Percentiles rank a stretch among this genome's conserved stretches.
Conservation (phyloP, 2,329 filamentous ascomycete species). For the Trichoderma atroviride region DNA sequence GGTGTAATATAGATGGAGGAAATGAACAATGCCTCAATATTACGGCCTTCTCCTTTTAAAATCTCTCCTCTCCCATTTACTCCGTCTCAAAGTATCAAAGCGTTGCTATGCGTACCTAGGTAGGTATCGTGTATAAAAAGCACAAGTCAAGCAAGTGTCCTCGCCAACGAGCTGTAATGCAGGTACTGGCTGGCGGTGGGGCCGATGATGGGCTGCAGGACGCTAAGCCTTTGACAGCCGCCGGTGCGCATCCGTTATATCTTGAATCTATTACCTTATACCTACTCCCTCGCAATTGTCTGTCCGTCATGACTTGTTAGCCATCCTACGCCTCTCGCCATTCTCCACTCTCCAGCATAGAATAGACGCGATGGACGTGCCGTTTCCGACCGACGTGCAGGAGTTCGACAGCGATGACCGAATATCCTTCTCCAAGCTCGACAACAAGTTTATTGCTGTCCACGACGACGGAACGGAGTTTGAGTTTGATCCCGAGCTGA, state of each 20-base stretch:
- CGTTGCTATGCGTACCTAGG: too few species aligned
- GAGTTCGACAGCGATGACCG: conserved; percentile 78
- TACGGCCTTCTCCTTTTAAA: neutral
- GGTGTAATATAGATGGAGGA: neutral
- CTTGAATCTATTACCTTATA: conserved; percentile 6
- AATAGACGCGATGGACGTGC: conserved; percentile 36
- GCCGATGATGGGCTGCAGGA: conserved; percentile 11
- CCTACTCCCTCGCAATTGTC: neutral
- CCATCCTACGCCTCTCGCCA: neutral
- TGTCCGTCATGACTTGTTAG: conserved; percentile 8
- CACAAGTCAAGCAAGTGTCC: neutral
- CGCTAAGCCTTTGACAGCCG: conserved; percentile 21
- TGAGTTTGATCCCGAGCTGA: conserved; percentile 72
- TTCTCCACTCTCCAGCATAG: neutral
- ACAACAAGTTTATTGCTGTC: conserved; percentile 81
- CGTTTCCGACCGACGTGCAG: conserved; percentile 62
- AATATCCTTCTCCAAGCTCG: conserved; percentile 83
- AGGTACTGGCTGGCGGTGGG: conserved; percentile 17
- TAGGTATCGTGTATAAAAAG: neutral
- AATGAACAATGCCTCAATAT: neutral
- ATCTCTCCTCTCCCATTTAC: neutral
- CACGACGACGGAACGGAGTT: conserved; percentile 83
- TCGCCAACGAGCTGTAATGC: neutral
- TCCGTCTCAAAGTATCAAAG: neutral
- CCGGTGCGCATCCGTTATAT: conserved; percentile 9